Percentiles rank a stretch among this genome's conserved stretches.
Evolutionary conservation across 768 basidiomycete genomes (phyloP).

Genomic region (Lactarius hengduanensis): DNA sequence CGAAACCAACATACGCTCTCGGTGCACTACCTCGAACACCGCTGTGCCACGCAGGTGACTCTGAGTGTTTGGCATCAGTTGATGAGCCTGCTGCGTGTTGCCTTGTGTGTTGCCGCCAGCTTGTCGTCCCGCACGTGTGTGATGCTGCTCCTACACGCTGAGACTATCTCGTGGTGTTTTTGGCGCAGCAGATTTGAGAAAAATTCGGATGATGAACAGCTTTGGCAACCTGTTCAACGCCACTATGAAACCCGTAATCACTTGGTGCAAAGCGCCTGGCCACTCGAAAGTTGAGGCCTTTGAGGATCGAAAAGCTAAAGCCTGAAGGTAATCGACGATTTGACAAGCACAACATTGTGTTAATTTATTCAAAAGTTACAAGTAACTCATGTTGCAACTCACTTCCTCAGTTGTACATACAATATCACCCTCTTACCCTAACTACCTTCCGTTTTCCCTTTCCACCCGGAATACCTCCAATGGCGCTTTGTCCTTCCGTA

Average conservation of each 20-base stretch:
- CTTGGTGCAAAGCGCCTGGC: background rate
- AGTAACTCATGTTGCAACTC: constrained; percentile 10
- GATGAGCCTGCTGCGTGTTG: background rate
- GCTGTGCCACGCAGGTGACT: background rate
- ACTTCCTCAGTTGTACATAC: constrained; percentile 6
- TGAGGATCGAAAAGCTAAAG: background rate
- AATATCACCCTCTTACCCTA: constrained; percentile 23
- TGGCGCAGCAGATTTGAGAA: background rate
- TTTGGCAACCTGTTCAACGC: background rate
- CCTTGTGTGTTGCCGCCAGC: background rate
- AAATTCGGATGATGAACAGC: background rate
- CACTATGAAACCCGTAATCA: background rate
- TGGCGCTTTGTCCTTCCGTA: constrained; percentile 19
- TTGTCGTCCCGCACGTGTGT: background rate
- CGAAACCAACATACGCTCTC: background rate
- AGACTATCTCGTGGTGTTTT: background rate
- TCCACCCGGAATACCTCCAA: constrained; percentile 23
- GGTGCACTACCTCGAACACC: background rate
- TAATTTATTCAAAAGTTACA: constrained; percentile 17
- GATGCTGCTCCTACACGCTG: background rate
- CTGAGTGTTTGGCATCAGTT: background rate
- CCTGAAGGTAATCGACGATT: background rate
- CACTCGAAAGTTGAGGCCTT: background rate
- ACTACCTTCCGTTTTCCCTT: constrained; percentile 31
- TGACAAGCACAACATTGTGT: constrained; percentile 10